phyloP scores from a whole-genome alignment of 2,329 filamentous ascomycete genomes.

The Aspergillus ustus region DNA sequence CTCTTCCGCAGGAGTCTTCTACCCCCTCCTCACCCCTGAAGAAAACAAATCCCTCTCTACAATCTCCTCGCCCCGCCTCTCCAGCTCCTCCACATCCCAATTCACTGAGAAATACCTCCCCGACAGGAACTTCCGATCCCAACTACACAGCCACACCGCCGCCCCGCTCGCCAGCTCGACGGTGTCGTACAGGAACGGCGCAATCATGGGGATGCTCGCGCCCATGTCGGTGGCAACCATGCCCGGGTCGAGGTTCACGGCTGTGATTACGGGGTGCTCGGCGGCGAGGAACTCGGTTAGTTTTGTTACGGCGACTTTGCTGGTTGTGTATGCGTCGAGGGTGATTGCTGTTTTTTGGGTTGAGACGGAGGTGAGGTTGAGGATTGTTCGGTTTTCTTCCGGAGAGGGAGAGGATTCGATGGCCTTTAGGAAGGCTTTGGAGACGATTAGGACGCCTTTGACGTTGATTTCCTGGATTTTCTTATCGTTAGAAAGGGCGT shows the following conservation, averaged over 20 bases:
- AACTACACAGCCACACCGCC: slow-evolving; percentile 24
- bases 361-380: slow-evolving; percentile 33
- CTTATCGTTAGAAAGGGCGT: no score
- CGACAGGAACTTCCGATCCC: slow-evolving; percentile 21
- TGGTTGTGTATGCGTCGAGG: slow-evolving; percentile 36
- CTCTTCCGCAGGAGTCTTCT: no score
- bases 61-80: slow-evolving; percentile 23
- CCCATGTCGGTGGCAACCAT: slow-evolving; percentile 32
- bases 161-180: slow-evolving; percentile 17
- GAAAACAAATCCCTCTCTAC: not conserved
- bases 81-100: slow-evolving; percentile 27
- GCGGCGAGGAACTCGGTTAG: slow-evolving; percentile 36
- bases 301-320: slow-evolving; percentile 40
- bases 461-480: slow-evolving; percentile 41
- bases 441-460: slow-evolving; percentile 39
- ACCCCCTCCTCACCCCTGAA: no score
- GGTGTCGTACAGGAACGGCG: slow-evolving; percentile 16
- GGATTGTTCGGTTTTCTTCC: slow-evolving; percentile 28
- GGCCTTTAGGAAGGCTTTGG: slow-evolving; percentile 36
- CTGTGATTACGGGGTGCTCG: slow-evolving; percentile 40
- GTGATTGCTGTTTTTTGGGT: slow-evolving; percentile 24
- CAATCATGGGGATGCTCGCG: slow-evolving; percentile 17
- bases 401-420: slow-evolving; percentile 20
- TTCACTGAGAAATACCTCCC: slow-evolving; percentile 21
- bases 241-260: slow-evolving; percentile 40